A percentile compares a stretch with the other conserved stretches of the same genome.
phyloP scores from a whole-genome alignment of 2,329 filamentous ascomycete genomes.

The Hymenoscyphus fraxineus region DNA sequence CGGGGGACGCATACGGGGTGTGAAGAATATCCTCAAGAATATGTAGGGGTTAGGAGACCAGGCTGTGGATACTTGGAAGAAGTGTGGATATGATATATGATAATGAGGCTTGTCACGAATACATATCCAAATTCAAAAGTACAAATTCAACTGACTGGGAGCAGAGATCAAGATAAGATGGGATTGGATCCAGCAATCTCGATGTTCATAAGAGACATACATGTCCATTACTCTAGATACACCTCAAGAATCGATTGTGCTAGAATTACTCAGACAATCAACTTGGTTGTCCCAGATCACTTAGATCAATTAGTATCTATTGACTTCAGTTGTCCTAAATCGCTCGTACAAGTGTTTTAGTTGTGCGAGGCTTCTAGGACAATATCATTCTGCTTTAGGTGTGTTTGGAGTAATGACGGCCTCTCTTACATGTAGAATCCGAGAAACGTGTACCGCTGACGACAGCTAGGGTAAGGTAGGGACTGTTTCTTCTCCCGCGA shows the following conservation, averaged over 20 bases:
- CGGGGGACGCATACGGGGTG: slow-evolving; percentile 27
- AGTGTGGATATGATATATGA: slow-evolving; percentile 1
- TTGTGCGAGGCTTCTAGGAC: no score
- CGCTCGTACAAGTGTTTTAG: no score
- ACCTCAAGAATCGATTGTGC: no score
- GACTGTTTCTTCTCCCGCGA: not conserved
- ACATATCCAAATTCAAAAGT: slow-evolving; percentile 4
- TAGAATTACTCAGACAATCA: no score
- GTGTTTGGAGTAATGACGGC: no score
- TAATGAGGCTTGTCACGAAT: not conserved
- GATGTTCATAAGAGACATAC: no score
- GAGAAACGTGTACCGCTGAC: not conserved
- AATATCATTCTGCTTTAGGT: no score
- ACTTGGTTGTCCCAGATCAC: no score
- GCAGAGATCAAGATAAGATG: not conserved
- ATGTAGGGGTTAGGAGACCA: slow-evolving; percentile 15
- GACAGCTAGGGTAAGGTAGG: not conserved
- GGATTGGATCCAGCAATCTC: no score
- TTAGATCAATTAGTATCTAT: no score
- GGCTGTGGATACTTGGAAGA: not conserved
- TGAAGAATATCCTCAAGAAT: slow-evolving; percentile 34
- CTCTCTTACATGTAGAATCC: not conserved
- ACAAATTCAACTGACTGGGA: not conserved
- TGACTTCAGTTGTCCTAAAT: no score
- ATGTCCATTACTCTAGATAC: no score